A percentile compares a stretch with the other conserved stretches of the same genome.
phyloP scores from a whole-genome alignment of 768 basidiomycete genomes.

The Auricularia sp. region DNA sequence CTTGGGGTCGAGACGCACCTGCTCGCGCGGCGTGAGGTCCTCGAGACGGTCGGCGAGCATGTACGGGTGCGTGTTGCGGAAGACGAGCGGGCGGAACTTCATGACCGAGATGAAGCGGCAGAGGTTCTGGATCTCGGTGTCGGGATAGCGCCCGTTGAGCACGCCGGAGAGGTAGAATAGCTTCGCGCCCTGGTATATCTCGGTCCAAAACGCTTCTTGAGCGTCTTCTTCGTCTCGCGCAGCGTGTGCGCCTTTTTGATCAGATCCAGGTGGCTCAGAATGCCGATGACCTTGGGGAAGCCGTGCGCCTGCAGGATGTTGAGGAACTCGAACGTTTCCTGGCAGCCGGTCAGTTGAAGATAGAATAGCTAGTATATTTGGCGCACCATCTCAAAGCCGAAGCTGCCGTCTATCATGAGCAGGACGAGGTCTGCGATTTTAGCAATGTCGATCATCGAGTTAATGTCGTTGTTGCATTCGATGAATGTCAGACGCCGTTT shows the following conservation, averaged over 20 bases:
- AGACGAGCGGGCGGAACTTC: constrained; percentile 96
- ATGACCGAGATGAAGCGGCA: constrained; percentile 94
- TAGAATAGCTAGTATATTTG: not conserved
- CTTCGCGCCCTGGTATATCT: constrained; percentile 98
- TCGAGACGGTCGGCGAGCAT: constrained; percentile 90
- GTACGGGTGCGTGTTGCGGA: constrained; percentile 92
- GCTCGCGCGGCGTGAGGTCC: constrained; percentile 85
- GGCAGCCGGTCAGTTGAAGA: not conserved
- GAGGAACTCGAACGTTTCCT: constrained; percentile 99
- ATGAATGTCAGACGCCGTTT: constrained; percentile 89
- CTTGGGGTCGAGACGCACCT: constrained; percentile 70
- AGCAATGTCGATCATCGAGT: constrained; percentile 96
- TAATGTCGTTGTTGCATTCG: constrained; percentile 94
- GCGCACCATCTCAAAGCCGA: constrained; percentile 96
- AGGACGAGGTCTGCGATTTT: constrained; percentile 95
- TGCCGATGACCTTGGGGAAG: constrained; percentile 95
- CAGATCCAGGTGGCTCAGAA: constrained; percentile 93
- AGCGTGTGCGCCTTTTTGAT: constrained; percentile 86
- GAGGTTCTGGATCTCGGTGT: constrained; percentile 91
- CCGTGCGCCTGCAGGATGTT: constrained; percentile 96
- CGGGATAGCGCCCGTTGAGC: constrained; percentile 94
- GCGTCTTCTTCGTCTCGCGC: constrained; percentile 80
- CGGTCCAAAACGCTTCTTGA: constrained; percentile 99
- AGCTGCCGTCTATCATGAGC: constrained; percentile 95
- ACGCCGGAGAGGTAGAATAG: constrained; percentile 96